A percentile compares a stretch with the other conserved stretches of the same genome.
phyloP scores from a whole-genome alignment of 2,329 filamentous ascomycete genomes.

The Zymoseptoria pseudotritici region DNA sequence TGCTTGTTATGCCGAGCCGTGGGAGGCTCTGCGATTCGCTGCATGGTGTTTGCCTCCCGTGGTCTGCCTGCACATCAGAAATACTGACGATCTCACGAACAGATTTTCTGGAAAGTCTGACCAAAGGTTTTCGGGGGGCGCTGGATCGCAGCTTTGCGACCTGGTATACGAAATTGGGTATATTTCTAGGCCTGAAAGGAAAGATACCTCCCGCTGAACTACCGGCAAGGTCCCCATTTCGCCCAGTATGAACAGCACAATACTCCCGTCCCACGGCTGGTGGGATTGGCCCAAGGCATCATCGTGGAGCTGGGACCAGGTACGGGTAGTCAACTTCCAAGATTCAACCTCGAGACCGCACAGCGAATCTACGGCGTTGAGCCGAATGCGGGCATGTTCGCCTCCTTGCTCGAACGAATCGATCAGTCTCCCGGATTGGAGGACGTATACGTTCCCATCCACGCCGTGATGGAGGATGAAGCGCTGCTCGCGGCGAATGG shows the following conservation, averaged over 20 bases:
- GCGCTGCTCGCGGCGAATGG: constrained; percentile 1
- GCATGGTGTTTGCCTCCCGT: not conserved
- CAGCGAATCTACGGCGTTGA: constrained; percentile 5
- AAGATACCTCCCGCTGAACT: not conserved
- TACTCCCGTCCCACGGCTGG: constrained; percentile 1
- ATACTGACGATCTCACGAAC: not conserved
- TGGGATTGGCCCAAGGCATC: constrained; percentile 1
- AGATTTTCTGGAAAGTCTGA: not conserved
- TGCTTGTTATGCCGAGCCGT: not conserved
- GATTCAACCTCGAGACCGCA: not conserved
- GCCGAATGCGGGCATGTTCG: constrained; percentile 2
- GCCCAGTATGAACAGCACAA: constrained; percentile 1
- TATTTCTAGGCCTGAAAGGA: not conserved
- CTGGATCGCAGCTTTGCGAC: not conserved
- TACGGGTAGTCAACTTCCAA: constrained; percentile 4
- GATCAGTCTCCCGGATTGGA: not conserved
- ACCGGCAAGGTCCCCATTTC: constrained; percentile 1
- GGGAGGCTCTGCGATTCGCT: not conserved
- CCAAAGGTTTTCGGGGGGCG: not conserved
- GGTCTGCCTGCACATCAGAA: not conserved
- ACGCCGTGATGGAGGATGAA: constrained; percentile 3
- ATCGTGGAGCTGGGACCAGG: constrained; percentile 5
- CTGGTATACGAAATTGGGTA: not conserved
- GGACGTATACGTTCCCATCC: not conserved
- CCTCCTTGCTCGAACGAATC: not conserved